Evolutionary conservation across 2,329 filamentous ascomycete genomes (phyloP), one percentile per base, ranked within the genome.

Genomic region (Talaromyces sp.): DNA sequence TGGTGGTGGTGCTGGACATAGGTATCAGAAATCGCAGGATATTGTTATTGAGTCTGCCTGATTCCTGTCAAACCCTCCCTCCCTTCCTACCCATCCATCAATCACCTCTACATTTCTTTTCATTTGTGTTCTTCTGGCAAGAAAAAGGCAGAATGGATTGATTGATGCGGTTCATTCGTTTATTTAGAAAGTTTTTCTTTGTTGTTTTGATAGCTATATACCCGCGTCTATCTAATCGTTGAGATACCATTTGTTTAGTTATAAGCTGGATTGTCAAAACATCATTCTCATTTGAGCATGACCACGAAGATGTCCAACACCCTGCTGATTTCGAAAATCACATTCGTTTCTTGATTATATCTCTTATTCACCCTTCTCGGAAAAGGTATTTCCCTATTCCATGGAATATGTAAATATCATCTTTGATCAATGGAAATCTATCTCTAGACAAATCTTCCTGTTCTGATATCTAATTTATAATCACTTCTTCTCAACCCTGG

Each of bases 11-110:
- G 19, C 28, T 22, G 66, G 68, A 11, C 71, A 72, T 64, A 66
- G 66, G 22, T 67, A 66, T 61, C 66, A 65, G 15, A 63, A 65
- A 39, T 73, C 70, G 2, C 69, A 73, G 52, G 65, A 72, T 53
- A 62, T 66, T 52, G 63, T 63, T 28, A 71, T 73, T 53, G 71
- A 74, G 58, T 61, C 50, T 60, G 51, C 67, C 39, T 63, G 19
- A 45, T 15, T n/a, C n/a, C 4, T 25, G 2, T n/a, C n/a, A n/a
- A n/a, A n/a, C n/a, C n/a, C n/a, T n/a, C n/a, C n/a, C n/a, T n/a
- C n/a, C n/a, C n/a, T n/a, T n/a, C n/a, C n/a, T n/a, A n/a, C n/a
- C n/a, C n/a, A n/a, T n/a, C n/a, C n/a, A n/a, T n/a, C n/a, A n/a
- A n/a, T n/a, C n/a, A n/a, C n/a, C n/a, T n/a, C n/a, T n/a, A 0